Conservation (phyloP, 495 filamentous ascomycete genomes). For the Lasiosphaeria ovina region DNA sequence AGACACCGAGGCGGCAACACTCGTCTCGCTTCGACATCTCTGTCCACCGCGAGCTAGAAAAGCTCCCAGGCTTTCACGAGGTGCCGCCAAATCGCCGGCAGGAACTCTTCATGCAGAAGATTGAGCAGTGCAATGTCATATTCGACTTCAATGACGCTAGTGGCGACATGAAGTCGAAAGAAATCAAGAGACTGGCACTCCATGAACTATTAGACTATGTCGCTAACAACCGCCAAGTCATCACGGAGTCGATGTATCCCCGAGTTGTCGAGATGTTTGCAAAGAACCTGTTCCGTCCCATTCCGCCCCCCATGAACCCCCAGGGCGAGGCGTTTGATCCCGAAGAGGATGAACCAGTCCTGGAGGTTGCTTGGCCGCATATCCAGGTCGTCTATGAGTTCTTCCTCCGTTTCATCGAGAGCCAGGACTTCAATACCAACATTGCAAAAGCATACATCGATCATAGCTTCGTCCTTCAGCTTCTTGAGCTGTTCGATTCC, state of each 20-base stretch:
- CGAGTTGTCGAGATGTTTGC: slow-evolving; percentile 98
- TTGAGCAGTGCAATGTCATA: slow-evolving; percentile 99
- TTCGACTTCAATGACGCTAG: slow-evolving; percentile 99
- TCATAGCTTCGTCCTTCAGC: slow-evolving; percentile 92
- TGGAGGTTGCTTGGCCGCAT: slow-evolving; percentile 98
- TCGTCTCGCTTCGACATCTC: slow-evolving; percentile 98
- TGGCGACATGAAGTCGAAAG: slow-evolving; percentile 99
- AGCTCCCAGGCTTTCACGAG: slow-evolving; percentile 98
- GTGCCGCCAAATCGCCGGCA: slow-evolving; percentile 92
- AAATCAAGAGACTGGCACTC: slow-evolving; percentile 96
- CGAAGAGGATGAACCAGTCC: slow-evolving; percentile 95
- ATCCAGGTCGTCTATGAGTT: slow-evolving; percentile 99
- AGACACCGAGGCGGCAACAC: slow-evolving; percentile 93
- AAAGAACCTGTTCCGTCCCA: slow-evolving; percentile 97
- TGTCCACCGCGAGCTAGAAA: slow-evolving; percentile 92
- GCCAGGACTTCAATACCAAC: slow-evolving; percentile 99
- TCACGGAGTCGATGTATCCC: slow-evolving; percentile 98
- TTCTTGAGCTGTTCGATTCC: slow-evolving; percentile 98
- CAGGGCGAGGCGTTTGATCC: slow-evolving; percentile 98
- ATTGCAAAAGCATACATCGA: slow-evolving; percentile 99
- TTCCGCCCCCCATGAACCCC: slow-evolving; percentile 93
- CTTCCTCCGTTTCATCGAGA: slow-evolving; percentile 98
- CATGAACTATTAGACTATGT: slow-evolving; percentile 98
- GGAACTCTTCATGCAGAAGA: slow-evolving; percentile 99
- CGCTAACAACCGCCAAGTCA: slow-evolving; percentile 96